phyloP scores from a whole-genome alignment of 306 rosid genomes.

The Glycine soja region DNA sequence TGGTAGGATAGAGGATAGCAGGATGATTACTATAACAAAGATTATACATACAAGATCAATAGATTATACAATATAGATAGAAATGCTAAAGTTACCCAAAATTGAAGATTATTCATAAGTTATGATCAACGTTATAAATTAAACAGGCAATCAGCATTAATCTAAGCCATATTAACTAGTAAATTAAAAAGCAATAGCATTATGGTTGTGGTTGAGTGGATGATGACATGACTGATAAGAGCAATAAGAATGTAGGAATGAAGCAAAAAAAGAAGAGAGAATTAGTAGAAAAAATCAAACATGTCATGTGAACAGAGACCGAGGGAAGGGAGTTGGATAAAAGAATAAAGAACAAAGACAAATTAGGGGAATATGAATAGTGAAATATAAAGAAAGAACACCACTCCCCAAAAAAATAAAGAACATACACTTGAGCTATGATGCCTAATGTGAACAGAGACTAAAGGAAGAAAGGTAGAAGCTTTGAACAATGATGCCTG shows the following conservation, averaged over 20 bases:
- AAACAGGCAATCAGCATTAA: neutral
- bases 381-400: neutral
- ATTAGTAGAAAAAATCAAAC: neutral
- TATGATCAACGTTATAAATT: neutral
- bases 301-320: neutral
- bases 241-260: neutral
- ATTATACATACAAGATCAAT: neutral
- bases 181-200: no score
- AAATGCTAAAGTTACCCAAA: neutral
- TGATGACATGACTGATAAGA: neutral
- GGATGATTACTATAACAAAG: neutral
- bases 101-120: neutral
- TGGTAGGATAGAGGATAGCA: neutral
- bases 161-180: no score
- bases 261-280: neutral
- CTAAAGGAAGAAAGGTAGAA: neutral
- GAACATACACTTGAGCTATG: neutral
- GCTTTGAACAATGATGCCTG: neutral
- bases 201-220: neutral
- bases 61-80: neutral
- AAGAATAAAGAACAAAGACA: neutral
- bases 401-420: neutral
- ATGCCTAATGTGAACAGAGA: conserved; percentile 1
- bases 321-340: neutral
- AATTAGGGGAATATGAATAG: neutral